Evolutionary conservation across 371 early-diverging fungal genomes (phyloP).

Genomic region (Mortierella polycephala): DNA sequence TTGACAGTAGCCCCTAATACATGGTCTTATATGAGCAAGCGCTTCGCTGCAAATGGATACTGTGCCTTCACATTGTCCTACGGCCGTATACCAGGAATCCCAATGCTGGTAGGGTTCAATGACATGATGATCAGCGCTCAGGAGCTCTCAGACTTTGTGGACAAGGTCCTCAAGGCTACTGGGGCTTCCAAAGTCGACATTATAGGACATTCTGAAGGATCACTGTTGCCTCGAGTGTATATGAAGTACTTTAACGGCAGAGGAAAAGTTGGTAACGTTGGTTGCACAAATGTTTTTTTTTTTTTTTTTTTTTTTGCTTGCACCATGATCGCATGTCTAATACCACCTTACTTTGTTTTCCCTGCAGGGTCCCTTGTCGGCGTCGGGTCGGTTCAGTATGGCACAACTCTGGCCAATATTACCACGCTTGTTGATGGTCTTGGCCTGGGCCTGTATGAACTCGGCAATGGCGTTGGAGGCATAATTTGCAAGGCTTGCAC

Average conservation of each 20-base stretch:
- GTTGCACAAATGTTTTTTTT: not conserved
- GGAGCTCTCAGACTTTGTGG: conserved; percentile 21
- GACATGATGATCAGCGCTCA: conserved; percentile 16
- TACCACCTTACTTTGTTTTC: not conserved
- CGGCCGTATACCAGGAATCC: conserved; percentile 3
- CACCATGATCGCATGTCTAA: no score
- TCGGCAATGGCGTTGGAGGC: not conserved
- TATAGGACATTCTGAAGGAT: conserved; percentile 20
- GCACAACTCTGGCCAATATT: conserved; percentile 7
- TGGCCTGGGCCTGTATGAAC: conserved; percentile 17
- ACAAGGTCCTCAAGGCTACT: conserved; percentile 20
- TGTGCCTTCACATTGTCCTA: conserved; percentile 25
- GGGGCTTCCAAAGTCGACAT: conserved; percentile 27
- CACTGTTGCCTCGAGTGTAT: conserved; percentile 17
- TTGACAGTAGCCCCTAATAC: not conserved
- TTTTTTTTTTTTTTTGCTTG: no score
- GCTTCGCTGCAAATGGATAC: conserved; percentile 15
- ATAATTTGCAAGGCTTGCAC: conserved; percentile 17
- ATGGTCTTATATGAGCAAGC: conserved; percentile 17
- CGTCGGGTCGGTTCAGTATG: conserved; percentile 18
- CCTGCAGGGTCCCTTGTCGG: conserved; percentile 4
- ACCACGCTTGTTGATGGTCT: not conserved
- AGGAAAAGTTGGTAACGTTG: conserved; percentile 8
- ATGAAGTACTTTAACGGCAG: conserved; percentile 14
- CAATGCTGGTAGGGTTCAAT: conserved; percentile 5